Base-by-base conservation (phyloP, 805 yeast species). In the Hanseniaspora vineae region DNA sequence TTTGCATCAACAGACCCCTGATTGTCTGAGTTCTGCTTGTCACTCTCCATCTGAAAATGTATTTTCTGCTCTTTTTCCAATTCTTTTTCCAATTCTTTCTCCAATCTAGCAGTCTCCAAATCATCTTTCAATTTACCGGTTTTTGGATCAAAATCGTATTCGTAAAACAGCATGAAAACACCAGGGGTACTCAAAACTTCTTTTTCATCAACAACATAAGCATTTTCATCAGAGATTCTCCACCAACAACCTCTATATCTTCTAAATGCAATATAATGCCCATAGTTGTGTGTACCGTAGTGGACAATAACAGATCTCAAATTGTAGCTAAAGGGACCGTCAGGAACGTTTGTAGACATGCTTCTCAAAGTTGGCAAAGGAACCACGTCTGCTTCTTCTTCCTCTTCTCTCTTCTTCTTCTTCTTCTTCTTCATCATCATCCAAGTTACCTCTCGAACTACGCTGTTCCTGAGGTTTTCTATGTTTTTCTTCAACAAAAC, bases 221-320 rank as follows among this genome's bases (percentile, higher is more conserved):
- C 95, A 2, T 80, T 78, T 59, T 88, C 95, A 64, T 92, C 98
- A 55, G 92, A 82, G 17, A 89, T 81, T 60, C 96, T 76, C 95
- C 96, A 89, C 98, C 98, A 90, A 11, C 78, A 72, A 2, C 89
- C 92, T 54, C 95, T 75, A 49, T 68, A 74, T 57, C 78, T 81
- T 58, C 97, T 77, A 66, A 76, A 90, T 40, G 94, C 87, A 51
- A 90, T 84, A 60, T 90, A 90, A 64, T 90, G 98, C n/a, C 98
- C 98, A 61, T 87, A 92, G 57, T 90, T 88, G 57, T 92, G 97
- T 1, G 96, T 84, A 44, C 98, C 98, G 61, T 82, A 89, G 64
- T 90, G 98, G 1, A 90, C 80, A 42, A 90, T 84, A 1, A 85
- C 92, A 0, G 96, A 85, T 58, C 84, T 84, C 51, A 90, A 71